Percentiles rank a stretch among this genome's conserved stretches.
These are phyloP conservation scores for Chlorella sorokiniana DNA, from an alignment of 139 green algal genomes.

Conservation along the genomic window DNA sequence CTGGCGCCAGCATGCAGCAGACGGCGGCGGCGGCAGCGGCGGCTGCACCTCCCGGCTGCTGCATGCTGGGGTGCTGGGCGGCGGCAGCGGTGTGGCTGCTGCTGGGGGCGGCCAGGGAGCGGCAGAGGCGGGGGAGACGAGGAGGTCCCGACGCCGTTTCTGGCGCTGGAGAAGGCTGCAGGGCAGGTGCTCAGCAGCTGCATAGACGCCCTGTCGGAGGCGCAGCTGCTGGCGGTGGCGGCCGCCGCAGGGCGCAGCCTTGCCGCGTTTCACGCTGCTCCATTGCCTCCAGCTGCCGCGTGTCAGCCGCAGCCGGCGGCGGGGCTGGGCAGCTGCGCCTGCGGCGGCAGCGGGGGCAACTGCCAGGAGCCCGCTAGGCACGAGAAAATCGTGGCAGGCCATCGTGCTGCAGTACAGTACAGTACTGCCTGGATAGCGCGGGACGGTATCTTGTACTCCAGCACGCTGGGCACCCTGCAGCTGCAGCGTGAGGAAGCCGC, in stretches of 20 bases:
- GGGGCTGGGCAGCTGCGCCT: neutral
- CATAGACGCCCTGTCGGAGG: neutral
- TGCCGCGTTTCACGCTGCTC: constrained; percentile 21
- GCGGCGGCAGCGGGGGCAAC: neutral
- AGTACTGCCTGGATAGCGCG: constrained; percentile 7
- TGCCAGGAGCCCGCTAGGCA: neutral
- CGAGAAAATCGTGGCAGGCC: neutral
- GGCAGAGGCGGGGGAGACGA: neutral
- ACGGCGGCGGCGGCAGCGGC: neutral
- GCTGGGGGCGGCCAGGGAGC: neutral
- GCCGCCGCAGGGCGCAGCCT: constrained; percentile 11
- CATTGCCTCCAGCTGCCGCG: constrained; percentile 9
- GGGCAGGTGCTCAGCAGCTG: constrained; percentile 16
- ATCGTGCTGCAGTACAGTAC: neutral
- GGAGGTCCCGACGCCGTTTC: neutral
- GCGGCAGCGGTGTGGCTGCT: neutral
- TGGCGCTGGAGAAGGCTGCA: neutral
- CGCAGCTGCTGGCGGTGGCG: neutral
- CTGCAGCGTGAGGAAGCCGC: neutral
- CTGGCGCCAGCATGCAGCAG: neutral
- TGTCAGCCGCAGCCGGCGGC: too few species aligned
- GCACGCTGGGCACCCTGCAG: constrained; percentile 1
- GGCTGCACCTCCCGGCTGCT: neutral
- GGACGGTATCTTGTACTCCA: constrained; percentile 7
- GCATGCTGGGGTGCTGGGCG: neutral